phyloP scores from a whole-genome alignment of 2,329 filamentous ascomycete species.

The Neonectria hederae region DNA sequence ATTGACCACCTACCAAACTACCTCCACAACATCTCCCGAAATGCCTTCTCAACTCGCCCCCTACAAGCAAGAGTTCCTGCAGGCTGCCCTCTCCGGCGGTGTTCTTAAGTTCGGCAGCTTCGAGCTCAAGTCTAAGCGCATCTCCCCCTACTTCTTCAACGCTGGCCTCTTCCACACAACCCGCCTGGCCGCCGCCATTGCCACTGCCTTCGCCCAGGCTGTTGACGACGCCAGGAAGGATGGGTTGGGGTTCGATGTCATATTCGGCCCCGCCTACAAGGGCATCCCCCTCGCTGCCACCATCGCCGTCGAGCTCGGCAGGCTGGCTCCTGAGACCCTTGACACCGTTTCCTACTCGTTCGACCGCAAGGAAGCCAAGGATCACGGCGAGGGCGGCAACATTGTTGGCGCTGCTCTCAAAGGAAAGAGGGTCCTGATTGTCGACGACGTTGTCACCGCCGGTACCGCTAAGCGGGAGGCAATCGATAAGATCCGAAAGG shows the following conservation, averaged over 20 bases:
- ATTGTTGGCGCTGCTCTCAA: conserved; percentile 89
- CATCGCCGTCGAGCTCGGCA: conserved; percentile 78
- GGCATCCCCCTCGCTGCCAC: conserved; percentile 90
- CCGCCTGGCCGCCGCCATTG: conserved; percentile 79
- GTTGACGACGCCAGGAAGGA: conserved; percentile 60
- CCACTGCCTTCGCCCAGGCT: conserved; percentile 80
- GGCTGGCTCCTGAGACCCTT: conserved; percentile 73
- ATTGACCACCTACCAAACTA: neutral
- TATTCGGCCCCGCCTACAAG: conserved; percentile 97
- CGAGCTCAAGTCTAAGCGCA: conserved; percentile 90
- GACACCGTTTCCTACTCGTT: conserved; percentile 83
- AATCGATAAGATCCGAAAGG: conserved; percentile 84
- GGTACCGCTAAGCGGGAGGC: conserved; percentile 95
- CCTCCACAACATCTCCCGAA: conserved; percentile 5
- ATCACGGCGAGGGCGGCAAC: conserved; percentile 92
- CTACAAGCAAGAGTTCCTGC: conserved; percentile 79
- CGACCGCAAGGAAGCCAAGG: conserved; percentile 96
- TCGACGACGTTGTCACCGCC: conserved; percentile 97
- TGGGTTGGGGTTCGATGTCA: conserved; percentile 75
- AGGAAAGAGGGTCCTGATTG: conserved; percentile 86
- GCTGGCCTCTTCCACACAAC: conserved; percentile 89
- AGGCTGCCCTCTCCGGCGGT: conserved; percentile 72
- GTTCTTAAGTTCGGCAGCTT: conserved; percentile 85
- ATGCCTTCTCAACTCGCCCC: conserved; percentile 60
- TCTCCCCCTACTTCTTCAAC: conserved; percentile 98